Evolutionary conservation across 73 alveolate species (phyloP).

Genomic region (Paramecium sonneborni): DNA sequence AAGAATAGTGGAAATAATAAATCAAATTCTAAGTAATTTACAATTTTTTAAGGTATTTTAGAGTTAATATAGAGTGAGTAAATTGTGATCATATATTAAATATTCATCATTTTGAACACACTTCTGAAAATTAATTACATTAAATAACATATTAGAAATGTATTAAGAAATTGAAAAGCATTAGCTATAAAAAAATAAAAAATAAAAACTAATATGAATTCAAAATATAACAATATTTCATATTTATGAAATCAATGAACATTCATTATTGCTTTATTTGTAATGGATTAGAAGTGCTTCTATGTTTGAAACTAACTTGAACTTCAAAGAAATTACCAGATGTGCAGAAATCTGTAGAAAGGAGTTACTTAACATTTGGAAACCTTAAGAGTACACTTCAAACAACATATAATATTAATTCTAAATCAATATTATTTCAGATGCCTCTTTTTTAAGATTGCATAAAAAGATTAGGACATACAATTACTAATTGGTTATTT

Average conservation of each 20-base stretch:
- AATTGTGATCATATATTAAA: background rate
- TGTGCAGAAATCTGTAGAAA: conserved; percentile 2
- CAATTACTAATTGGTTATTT: background rate
- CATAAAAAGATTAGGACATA: background rate
- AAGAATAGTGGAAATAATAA: background rate
- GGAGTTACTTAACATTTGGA: conserved; percentile 7
- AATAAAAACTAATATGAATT: background rate
- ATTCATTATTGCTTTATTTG: background rate
- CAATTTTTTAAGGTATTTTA: conserved; percentile 4
- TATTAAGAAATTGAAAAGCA: conserved; percentile 29
- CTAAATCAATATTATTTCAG: background rate
- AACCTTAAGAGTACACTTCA: background rate
- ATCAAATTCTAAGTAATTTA: background rate
- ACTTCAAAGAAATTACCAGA: background rate
- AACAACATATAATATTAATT: background rate
- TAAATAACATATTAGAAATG: conserved; percentile 11
- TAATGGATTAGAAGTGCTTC: conserved; percentile 35
- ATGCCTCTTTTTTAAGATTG: background rate
- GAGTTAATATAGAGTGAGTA: background rate
- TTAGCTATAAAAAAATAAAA: background rate
- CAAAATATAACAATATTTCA: conserved; percentile 21
- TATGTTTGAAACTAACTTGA: background rate
- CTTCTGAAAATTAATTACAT: conserved; percentile 1
- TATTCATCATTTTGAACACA: background rate
- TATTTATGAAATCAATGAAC: background rate